Evolutionary conservation across 2,329 filamentous ascomycete species (phyloP).

Genomic region (Aspergillus pseudoterreus): DNA sequence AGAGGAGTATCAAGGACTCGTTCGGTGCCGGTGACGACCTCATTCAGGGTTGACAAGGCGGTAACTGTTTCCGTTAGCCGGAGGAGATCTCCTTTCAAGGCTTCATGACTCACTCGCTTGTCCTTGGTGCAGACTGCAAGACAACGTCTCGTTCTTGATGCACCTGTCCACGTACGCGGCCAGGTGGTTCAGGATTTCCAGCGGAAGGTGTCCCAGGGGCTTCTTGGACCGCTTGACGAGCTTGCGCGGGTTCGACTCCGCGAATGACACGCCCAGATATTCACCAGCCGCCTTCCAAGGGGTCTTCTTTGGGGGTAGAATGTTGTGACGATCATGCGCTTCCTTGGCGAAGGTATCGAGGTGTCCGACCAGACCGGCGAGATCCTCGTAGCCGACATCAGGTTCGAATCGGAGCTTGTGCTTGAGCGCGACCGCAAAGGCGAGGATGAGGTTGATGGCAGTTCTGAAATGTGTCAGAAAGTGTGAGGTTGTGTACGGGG

Average conservation of each 20-base stretch:
- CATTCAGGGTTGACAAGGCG: conserved; percentile 63
- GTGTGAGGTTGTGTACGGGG: neutral
- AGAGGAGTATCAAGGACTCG: conserved; percentile 79
- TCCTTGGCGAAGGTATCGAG: conserved; percentile 70
- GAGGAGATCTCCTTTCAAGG: neutral
- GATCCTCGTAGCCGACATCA: conserved; percentile 71
- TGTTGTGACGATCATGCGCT: conserved; percentile 45
- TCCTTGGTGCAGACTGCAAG: conserved; percentile 33
- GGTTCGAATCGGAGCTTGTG: conserved; percentile 82
- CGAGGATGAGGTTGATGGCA: conserved; percentile 72
- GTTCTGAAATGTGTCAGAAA: conserved; percentile 36
- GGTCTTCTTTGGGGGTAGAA: conserved; percentile 41
- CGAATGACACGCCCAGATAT: conserved; percentile 73
- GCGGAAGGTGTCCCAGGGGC: conserved; percentile 76
- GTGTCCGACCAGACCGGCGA: conserved; percentile 65
- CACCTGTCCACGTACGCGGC: conserved; percentile 63
- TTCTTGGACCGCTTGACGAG: conserved; percentile 67
- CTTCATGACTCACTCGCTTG: conserved; percentile 29
- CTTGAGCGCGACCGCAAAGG: conserved; percentile 74
- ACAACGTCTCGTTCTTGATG: conserved; percentile 42
- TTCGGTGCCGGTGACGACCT: conserved; percentile 68
- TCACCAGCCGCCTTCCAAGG: conserved; percentile 65
- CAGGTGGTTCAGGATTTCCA: conserved; percentile 74
- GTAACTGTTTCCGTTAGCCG: conserved; percentile 43
- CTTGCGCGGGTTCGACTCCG: conserved; percentile 74